Evolutionary conservation across 441 rosid species (phyloP).

Genomic region (Croton laevigatus): DNA sequence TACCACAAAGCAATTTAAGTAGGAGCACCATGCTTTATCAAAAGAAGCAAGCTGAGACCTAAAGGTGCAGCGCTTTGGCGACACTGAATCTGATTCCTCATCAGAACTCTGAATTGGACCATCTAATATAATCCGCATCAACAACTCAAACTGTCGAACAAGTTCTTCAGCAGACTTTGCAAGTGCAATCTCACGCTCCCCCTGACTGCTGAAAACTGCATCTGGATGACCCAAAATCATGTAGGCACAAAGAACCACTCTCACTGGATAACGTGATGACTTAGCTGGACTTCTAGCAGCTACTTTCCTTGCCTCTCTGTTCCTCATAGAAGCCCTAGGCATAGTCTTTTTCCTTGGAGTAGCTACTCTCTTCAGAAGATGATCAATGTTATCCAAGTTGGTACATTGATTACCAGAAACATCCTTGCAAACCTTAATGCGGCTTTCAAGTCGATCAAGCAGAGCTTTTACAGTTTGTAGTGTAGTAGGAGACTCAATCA

Average conservation of each 20-base stretch:
- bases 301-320: constrained; percentile 28
- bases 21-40: constrained; percentile 85
- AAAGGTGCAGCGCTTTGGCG: constrained; percentile 54
- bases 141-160: constrained; percentile 64
- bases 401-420: constrained; percentile 31
- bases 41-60: constrained; percentile 74
- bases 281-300: constrained; percentile 31
- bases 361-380: constrained; percentile 80
- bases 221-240: constrained; percentile 94
- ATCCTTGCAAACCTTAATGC: constrained; percentile 35
- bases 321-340: constrained; percentile 41
- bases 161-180: constrained; percentile 65
- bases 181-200: constrained; percentile 74
- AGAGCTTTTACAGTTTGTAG: constrained; percentile 59
- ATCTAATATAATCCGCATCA: constrained; percentile 63
- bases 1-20: constrained; percentile 75
- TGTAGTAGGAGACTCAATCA: constrained; percentile 60
- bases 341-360: constrained; percentile 58
- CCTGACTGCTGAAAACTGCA: constrained; percentile 88
- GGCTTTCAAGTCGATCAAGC: constrained; percentile 79
- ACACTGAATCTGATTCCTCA: constrained; percentile 46
- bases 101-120: constrained; percentile 62
- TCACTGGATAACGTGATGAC: constrained; percentile 72
- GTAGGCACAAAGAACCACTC: constrained; percentile 86
- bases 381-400: constrained; percentile 68